Conservation (phyloP, 1,284 basidiomycete genomes). For the Naganishia liquefaciens region DNA sequence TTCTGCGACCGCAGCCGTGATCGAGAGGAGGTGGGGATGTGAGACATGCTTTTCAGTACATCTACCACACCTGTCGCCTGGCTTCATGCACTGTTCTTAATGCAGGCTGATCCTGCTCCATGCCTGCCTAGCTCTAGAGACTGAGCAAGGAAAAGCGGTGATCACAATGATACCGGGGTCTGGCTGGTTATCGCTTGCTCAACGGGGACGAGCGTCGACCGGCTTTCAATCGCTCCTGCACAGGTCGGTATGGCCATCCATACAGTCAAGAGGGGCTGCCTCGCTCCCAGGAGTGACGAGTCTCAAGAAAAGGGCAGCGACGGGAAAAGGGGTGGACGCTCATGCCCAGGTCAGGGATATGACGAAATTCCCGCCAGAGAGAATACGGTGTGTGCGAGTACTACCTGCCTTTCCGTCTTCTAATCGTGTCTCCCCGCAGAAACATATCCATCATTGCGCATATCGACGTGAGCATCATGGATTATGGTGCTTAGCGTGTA, state of each 20-base stretch:
- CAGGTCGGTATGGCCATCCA: background rate
- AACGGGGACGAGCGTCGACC: constrained; percentile 4
- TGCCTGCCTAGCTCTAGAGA: too few species aligned
- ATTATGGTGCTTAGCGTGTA: background rate
- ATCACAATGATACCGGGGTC: constrained; percentile 4
- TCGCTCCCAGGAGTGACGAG: constrained; percentile 20
- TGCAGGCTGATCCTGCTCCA: too few species aligned
- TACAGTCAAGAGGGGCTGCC: constrained; percentile 10
- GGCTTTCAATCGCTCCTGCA: background rate
- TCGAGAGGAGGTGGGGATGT: background rate
- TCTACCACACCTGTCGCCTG: background rate
- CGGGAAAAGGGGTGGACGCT: constrained; percentile 16
- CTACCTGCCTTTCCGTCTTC: background rate
- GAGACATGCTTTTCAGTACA: constrained; percentile 7
- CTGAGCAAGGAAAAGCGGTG: background rate
- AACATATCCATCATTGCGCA: constrained; percentile 95
- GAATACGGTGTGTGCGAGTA: constrained; percentile 22
- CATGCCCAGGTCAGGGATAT: constrained; percentile 30
- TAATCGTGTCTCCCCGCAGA: constrained; percentile 43
- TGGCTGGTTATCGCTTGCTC: background rate
- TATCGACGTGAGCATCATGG: constrained; percentile 62
- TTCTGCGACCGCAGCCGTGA: background rate
- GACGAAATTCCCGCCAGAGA: constrained; percentile 27
- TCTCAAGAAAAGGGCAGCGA: constrained; percentile 20
- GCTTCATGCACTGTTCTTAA: too few species aligned